A percentile compares a stretch with the other conserved stretches of the same genome.
Conservation (phyloP, 768 basidiomycete species). For the Holtermannia corniformis region DNA sequence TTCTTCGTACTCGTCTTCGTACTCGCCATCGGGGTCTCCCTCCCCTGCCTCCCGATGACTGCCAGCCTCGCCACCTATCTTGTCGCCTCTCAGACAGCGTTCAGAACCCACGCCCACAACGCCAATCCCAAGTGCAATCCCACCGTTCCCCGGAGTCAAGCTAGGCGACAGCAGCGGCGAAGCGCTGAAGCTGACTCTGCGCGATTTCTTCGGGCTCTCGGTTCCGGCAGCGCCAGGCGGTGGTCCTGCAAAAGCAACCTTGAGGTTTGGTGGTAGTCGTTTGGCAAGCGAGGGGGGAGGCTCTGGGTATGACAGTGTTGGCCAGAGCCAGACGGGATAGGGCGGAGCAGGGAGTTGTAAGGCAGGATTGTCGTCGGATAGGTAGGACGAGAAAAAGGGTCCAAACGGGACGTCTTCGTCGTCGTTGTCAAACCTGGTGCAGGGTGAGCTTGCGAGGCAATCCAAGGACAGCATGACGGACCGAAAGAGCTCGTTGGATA, state of each 20-base stretch:
- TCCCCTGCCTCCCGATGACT: background rate
- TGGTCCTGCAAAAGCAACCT: background rate
- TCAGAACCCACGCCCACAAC: background rate
- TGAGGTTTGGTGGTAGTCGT: background rate
- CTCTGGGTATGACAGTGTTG: constrained; percentile 1
- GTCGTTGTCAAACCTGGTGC: constrained; percentile 27
- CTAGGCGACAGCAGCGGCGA: background rate
- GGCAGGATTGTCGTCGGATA: constrained; percentile 4
- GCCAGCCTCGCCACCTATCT: background rate
- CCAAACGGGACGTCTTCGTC: constrained; percentile 27
- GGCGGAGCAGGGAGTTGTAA: constrained; percentile 20
- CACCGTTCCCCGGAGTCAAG: background rate
- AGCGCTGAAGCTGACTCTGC: background rate
- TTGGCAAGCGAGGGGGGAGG: constrained; percentile 1
- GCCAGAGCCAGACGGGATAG: constrained; percentile 32
- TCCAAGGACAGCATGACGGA: constrained; percentile 5
- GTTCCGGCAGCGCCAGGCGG: background rate
- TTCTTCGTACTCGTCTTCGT: constrained; percentile 9
- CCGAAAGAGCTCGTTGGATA: constrained; percentile 27
- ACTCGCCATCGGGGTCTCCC: background rate
- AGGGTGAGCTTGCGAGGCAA: background rate
- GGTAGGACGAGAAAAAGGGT: constrained; percentile 24
- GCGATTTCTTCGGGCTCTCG: background rate
- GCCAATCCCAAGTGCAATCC: background rate
- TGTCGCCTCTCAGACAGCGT: background rate